Evolutionary conservation across 176 grass and related monocot species (phyloP), one percentile per base, ranked within the genome.

Genomic region (Eleusine coracana): DNA sequence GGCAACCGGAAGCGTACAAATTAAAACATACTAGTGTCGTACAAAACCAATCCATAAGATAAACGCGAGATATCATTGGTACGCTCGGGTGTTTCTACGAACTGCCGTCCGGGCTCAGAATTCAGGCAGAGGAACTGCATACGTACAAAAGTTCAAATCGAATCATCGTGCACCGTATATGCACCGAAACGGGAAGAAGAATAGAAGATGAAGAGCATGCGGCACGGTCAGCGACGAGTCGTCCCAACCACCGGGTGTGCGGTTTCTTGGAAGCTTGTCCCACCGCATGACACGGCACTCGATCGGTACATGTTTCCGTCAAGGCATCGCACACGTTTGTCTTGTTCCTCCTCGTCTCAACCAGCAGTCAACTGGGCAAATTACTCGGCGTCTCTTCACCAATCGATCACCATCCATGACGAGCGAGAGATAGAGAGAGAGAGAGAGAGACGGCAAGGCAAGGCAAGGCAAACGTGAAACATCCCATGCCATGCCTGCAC

Each of bases 401-500:
- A 1, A 44, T 44, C 41, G 41, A 7, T 44, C 41, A 44, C 41
- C 9, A 44, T 7, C 41, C 41, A 44, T 44, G 51, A 54, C 4
- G 16, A 29, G 34, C 49, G 52, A 34, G 58, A 63, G 66, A 41
- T 39, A 16, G 58, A 63, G 66, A 41, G 49, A 16, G 20, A 34
- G 16, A 29, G 34, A 61, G 52, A 34, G 31, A 34, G 31, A 34
- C 6, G 56, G 20, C 25, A 25, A 13, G 46, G 49, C 77, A 25
- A 13, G 46, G 49, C 77, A 10, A 49, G 49, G 49, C 49, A 34
- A 34, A 34, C 31, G 0, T 25, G 25, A 74, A 81, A 58, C 74
- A 78, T 78, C 11, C 39, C 51, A 76, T 77, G 65, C 67, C 80
- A 83, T 66, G 45, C 68, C 74, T 37, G 21, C 67, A 79, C 72